Percentiles rank a stretch among this genome's conserved stretches.
These are phyloP conservation scores for Ophioceras dolichostomum DNA, from an alignment of 2,329 filamentous ascomycete species.

Conservation along the genomic window DNA sequence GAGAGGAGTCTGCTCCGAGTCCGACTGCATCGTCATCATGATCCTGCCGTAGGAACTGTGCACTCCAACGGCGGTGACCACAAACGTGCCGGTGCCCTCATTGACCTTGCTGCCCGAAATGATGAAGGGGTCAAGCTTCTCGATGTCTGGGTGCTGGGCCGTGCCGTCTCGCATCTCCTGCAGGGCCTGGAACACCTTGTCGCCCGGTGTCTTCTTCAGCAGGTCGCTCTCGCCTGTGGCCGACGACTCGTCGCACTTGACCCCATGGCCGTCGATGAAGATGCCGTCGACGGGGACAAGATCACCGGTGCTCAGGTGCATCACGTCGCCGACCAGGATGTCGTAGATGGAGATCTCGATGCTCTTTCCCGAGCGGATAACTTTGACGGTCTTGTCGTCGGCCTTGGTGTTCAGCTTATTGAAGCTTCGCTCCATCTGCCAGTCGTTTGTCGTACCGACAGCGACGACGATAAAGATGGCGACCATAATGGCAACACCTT, in stretches of 20 bases:
- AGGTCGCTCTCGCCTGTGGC: conserved; percentile 59
- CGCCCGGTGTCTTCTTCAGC: conserved; percentile 49
- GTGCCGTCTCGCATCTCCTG: conserved; percentile 26
- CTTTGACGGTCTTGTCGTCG: conserved; percentile 49
- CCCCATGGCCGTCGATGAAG: conserved; percentile 48
- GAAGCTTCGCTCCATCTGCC: conserved; percentile 22
- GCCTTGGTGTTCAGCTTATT: conserved; percentile 24
- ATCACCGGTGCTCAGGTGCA: conserved; percentile 57
- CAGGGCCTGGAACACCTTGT: conserved; percentile 44
- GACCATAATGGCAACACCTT: conserved; percentile 49
- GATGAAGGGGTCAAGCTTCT: conserved; percentile 53
- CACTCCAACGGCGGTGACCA: conserved; percentile 42
- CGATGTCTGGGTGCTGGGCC: conserved; percentile 3
- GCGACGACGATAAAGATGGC: conserved; percentile 49
- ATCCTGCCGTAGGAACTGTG: conserved; percentile 42
- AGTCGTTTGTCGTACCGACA: conserved; percentile 49
- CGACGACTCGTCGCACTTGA: conserved; percentile 60
- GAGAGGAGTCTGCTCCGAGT: conserved; percentile 38
- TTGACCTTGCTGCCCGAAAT: conserved; percentile 42
- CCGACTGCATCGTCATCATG: conserved; percentile 40
- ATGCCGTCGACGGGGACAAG: conserved; percentile 55
- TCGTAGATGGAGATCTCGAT: conserved; percentile 49
- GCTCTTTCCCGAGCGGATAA: conserved; percentile 51
- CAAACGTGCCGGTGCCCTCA: conserved; percentile 39
- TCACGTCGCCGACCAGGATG: conserved; percentile 52